phyloP scores from a whole-genome alignment of 23 red algal genomes.

The Gracilaria caudata region DNA sequence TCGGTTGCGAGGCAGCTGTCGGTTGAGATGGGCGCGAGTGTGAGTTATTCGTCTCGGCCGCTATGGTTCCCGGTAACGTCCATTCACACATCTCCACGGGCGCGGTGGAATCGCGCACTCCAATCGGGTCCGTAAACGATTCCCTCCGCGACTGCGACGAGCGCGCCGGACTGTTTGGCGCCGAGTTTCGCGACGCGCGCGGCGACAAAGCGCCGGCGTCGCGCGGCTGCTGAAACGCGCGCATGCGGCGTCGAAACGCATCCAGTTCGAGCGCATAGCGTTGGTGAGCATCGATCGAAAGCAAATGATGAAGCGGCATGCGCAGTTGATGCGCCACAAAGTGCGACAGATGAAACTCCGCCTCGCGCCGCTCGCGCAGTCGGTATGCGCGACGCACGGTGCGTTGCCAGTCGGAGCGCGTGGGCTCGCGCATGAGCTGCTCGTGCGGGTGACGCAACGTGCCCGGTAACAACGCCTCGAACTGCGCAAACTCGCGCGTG shows the following conservation, averaged over 20 bases:
- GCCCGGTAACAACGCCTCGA: neutral
- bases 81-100: neutral
- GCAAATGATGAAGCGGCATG: neutral
- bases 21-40: neutral
- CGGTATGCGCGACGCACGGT: neutral
- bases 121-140: neutral
- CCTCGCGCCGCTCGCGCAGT: slow-evolving; percentile 9
- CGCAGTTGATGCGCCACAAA: slow-evolving; percentile 8
- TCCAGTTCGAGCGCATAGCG: slow-evolving; percentile 1
- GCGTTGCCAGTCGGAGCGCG: slow-evolving; percentile 10
- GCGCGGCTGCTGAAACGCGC: neutral
- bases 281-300: neutral
- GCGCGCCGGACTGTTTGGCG: slow-evolving; percentile 10
- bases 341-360: slow-evolving; percentile 8
- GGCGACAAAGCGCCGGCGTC: neutral
- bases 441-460: slow-evolving; percentile 15
- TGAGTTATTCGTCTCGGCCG: too few species aligned
- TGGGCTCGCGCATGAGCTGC: neutral
- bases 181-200: neutral
- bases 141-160: neutral
- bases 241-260: slow-evolving; percentile 15
- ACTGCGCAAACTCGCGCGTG: neutral
- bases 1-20: neutral
- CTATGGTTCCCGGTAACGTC: neutral
- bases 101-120: neutral